A percentile compares a stretch with the other conserved stretches of the same genome.
Conservation (phyloP, 2,329 filamentous ascomycete genomes). For the Aspergillus phoenicis region DNA sequence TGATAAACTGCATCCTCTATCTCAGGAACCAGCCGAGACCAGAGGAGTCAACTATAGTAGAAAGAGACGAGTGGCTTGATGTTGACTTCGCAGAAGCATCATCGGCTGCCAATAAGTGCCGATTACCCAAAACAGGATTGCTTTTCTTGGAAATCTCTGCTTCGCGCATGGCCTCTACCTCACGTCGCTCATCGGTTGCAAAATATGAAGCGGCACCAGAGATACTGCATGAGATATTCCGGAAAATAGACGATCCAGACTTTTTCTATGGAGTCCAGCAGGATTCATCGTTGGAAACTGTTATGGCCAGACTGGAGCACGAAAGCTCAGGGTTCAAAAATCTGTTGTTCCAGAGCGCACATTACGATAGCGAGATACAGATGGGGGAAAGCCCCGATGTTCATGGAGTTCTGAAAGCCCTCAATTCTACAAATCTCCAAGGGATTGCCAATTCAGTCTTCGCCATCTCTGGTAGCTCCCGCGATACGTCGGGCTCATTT, state of each 20-base stretch:
- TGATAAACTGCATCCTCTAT: conserved; percentile 82
- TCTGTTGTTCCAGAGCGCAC: conserved; percentile 85
- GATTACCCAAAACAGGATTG: conserved; percentile 84
- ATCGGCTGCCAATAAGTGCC: conserved; percentile 71
- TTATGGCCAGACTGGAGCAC: conserved; percentile 82
- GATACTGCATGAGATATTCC: conserved; percentile 79
- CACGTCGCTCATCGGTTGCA: conserved; percentile 67
- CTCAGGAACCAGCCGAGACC: conserved; percentile 78
- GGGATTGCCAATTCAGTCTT: conserved; percentile 83
- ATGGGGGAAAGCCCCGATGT: conserved; percentile 61
- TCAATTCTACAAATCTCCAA: conserved; percentile 79
- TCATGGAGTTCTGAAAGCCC: conserved; percentile 71
- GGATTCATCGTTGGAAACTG: conserved; percentile 71
- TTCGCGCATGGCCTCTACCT: conserved; percentile 58
- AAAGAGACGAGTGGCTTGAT: conserved; percentile 82
- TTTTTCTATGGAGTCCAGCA: conserved; percentile 91
- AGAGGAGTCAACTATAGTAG: conserved; percentile 74
- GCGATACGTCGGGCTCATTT: conserved; percentile 53
- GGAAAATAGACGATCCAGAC: conserved; percentile 92
- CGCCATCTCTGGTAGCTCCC: conserved; percentile 60
- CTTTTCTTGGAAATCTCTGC: conserved; percentile 76
- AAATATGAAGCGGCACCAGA: conserved; percentile 62
- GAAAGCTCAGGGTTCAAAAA: conserved; percentile 86
- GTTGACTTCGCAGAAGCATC: conserved; percentile 73
- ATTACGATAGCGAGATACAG: conserved; percentile 82